Evolutionary conservation across 2,329 filamentous ascomycete species (phyloP), one percentile per base, ranked within the genome.

Genomic region (Fusarium lyarnte): DNA sequence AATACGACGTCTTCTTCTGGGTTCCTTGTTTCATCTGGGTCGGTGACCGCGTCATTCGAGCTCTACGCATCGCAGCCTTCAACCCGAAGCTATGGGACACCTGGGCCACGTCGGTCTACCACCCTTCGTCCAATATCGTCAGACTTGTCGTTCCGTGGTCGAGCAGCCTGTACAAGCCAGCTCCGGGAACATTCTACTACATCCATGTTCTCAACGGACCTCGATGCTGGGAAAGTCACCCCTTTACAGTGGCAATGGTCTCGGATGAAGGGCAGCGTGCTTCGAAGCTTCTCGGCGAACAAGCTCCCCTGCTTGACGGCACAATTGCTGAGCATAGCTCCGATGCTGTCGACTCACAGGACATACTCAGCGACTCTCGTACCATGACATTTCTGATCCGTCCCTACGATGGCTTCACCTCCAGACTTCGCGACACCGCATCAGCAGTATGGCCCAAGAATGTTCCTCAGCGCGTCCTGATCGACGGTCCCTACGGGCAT

Each of bases 1-100:
- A 83, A 51, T 89, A 84, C 63, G 85, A 88, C 58, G 74, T 77
- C 13, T 83, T 87, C 25, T 84, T 88, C 57, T 89, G 86, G 84
- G 79, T 85, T 0, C 85, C 85, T 6, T 78, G 84, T 6, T 77
- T 78, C 16, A 81, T 89, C 33, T 90, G 88, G 88, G 54, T 81
- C 1, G 73, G 83, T 3, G 88, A 90, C 58, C 83, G 88, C 5
- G 53, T 84, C 12, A 61, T 87, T 2, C 84, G 88, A 1, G 63
- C 84, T 8, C 58, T 81, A 0, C 84, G 87, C 2, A 81, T 84
- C 25, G 42, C 83, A 8, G 76, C 79, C 4, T 84, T 85, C 72
- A 85, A 84, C 69, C 75, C 77, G 4, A 75, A 65, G 39, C 78
- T 82, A 49, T 84, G 82, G 81, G 76, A 79, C 5, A 83, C 80